Base-by-base conservation (phyloP, 108 stramenopile genomes). In the Licmophora abbreviata region DNA sequence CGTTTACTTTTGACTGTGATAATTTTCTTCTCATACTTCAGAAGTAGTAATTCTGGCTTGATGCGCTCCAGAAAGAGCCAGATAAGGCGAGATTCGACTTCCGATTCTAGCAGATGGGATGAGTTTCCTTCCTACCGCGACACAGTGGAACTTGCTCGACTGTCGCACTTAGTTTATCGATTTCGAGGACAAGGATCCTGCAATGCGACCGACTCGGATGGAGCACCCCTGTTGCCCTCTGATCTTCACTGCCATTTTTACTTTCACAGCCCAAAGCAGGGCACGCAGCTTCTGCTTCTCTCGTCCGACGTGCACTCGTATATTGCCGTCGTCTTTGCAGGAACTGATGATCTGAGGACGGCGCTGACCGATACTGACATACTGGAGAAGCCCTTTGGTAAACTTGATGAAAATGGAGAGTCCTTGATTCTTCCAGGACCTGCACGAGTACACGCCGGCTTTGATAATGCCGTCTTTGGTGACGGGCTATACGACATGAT, bases 291-390 rank as follows among this genome's bases (percentile, higher is more conserved):
- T 10, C 51, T 86, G 47, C 37, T 90, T 0, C 50, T 66, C 9
- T 73, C 74, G 15, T 63, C 62, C 40, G 0, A 24, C 1, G 28
- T 42, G 8, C 53, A 68, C 8, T 48, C 61, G 2, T 91, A 86
- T 50, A 38, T 86, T 15, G 74, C 83, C 3, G 51, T 91, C 8
- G 77, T 79, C 8, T 91, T 79, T 68, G 82, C 89, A 0, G 89
- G 89, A 29, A 91, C 89, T 1, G 89, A 91, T 49, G 75, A 91
- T 61, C 63, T 76, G 27, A 44, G 57, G 30, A 81, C 84, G n/a
- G 61, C 77, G 0, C 54, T 91, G 47, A 59, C 68, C 15, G 89
- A 91, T 66, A 71, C 64, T 20, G 55, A 91, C 46, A 72, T 86
- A 35, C 38, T 74, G 21, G 67, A 53, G 35, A 65, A 65, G 46